phyloP scores from a whole-genome alignment of 352 stramenopile genomes.

The Globisporangium sylvaticum region DNA sequence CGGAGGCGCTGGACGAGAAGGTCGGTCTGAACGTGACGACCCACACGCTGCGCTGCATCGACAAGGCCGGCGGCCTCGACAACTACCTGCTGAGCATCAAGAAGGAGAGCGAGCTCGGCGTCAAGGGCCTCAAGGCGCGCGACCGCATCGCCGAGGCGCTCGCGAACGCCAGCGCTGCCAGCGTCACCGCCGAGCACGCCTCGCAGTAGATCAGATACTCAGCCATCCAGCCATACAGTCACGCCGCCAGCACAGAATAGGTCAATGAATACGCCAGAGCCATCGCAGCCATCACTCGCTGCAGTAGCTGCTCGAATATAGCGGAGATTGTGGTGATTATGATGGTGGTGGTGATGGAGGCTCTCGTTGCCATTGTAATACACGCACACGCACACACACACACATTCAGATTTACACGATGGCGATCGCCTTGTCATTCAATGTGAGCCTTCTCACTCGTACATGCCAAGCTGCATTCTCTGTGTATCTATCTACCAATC shows the following conservation, averaged over 20 bases:
- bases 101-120: slow-evolving; percentile 69
- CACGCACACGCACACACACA: background rate
- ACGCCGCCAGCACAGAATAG: background rate
- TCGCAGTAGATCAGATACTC: slow-evolving; percentile 11
- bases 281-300: background rate
- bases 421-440: background rate
- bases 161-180: slow-evolving; percentile 12
- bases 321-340: background rate
- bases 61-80: slow-evolving; percentile 92
- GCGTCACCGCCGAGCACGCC: slow-evolving; percentile 5
- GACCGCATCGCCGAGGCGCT: slow-evolving; percentile 57
- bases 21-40: slow-evolving; percentile 92
- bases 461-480: background rate
- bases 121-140: slow-evolving; percentile 59
- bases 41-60: slow-evolving; percentile 89
- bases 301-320: background rate
- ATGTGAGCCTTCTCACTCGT: background rate
- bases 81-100: slow-evolving; percentile 92
- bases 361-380: slow-evolving; percentile 6
- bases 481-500: background rate
- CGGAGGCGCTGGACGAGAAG: slow-evolving; percentile 91
- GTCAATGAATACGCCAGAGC: background rate
- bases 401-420: background rate
- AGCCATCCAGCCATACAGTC: background rate
- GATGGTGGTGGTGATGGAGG: background rate